phyloP scores from a whole-genome alignment of 495 filamentous ascomycete genomes.

The Penicillium subrubescens region DNA sequence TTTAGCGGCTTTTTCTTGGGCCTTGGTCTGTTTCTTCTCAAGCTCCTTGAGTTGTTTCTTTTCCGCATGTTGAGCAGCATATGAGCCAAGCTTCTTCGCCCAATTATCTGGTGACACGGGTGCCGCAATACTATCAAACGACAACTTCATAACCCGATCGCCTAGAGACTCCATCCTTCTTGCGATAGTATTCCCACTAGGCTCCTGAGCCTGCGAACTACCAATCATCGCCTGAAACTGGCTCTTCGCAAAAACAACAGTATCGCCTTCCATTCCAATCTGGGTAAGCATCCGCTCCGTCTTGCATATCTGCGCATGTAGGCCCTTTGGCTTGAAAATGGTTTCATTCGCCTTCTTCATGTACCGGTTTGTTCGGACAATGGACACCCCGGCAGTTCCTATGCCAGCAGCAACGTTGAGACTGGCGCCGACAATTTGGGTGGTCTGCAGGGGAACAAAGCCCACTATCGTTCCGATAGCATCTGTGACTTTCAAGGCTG shows the following conservation, averaged over 20 bases:
- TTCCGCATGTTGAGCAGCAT: slow-evolving; percentile 10
- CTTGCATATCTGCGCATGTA: slow-evolving; percentile 26
- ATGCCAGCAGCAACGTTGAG: slow-evolving; percentile 24
- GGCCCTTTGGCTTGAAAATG: slow-evolving; percentile 23
- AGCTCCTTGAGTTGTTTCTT: slow-evolving; percentile 17
- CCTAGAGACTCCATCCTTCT: slow-evolving; percentile 21
- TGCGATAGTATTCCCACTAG: slow-evolving; percentile 10
- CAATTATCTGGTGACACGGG: slow-evolving; percentile 15
- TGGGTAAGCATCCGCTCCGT: slow-evolving; percentile 24
- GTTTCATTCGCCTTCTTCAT: slow-evolving; percentile 23
- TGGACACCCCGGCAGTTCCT: slow-evolving; percentile 15
- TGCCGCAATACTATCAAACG: slow-evolving; percentile 11
- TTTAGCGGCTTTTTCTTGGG: background rate
- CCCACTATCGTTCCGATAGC: slow-evolving; percentile 11
- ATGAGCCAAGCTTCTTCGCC: slow-evolving; percentile 18
- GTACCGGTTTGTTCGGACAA: slow-evolving; percentile 25
- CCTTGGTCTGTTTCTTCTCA: background rate
- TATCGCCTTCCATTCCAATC: slow-evolving; percentile 12
- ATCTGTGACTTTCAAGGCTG: slow-evolving; percentile 21
- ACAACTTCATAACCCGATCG: slow-evolving; percentile 15
- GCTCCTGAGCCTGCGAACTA: background rate
- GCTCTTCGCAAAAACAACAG: slow-evolving; percentile 5
- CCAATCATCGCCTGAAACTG: slow-evolving; percentile 9
- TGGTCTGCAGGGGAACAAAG: slow-evolving; percentile 17
- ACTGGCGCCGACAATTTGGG: slow-evolving; percentile 20